Evolutionary conservation across 2,329 filamentous ascomycete species (phyloP).

Genomic region (Akanthomyces muscarius): DNA sequence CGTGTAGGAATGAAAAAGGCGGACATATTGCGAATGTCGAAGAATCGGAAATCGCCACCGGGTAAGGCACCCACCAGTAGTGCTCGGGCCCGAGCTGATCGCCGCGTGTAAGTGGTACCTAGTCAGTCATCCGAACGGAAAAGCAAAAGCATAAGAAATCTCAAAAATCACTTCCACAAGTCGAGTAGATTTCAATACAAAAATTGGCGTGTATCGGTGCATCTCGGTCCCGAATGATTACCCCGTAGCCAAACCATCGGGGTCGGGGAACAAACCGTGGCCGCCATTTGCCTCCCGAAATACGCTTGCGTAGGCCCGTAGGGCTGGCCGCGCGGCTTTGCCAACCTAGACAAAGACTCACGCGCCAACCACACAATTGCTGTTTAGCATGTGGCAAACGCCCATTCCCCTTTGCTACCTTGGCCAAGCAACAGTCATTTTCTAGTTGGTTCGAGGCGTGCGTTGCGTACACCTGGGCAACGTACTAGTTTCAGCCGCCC

Average conservation of each 20-base stretch:
- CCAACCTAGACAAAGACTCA: slow-evolving; percentile 9
- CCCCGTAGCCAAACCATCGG: not conserved
- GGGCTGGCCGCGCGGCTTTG: slow-evolving; percentile 15
- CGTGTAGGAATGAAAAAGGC: not conserved
- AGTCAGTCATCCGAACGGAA: no score
- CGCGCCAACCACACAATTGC: not conserved
- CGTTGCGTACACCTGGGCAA: not conserved
- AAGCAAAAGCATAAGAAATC: no score
- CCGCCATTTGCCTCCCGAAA: not conserved
- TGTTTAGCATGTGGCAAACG: not conserved
- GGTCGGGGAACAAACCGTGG: not conserved
- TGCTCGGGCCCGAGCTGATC: not conserved
- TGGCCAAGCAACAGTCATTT: not conserved
- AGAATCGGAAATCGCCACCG: not conserved
- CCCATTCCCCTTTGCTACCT: not conserved
- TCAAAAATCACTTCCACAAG: no score
- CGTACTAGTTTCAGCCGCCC: slow-evolving; percentile 5
- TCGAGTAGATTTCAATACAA: not conserved
- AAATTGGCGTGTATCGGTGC: not conserved
- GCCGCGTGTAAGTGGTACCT: not conserved
- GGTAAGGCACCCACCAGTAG: slow-evolving; percentile 1
- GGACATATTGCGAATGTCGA: not conserved
- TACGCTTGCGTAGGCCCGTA: slow-evolving; percentile 14
- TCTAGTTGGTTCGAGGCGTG: slow-evolving; percentile 9
- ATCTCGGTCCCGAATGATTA: not conserved